A percentile compares a stretch with the other conserved stretches of the same genome.
These are phyloP conservation scores for Lactarius akahatsu DNA, from an alignment of 768 basidiomycete genomes.

Conservation along the genomic window DNA sequence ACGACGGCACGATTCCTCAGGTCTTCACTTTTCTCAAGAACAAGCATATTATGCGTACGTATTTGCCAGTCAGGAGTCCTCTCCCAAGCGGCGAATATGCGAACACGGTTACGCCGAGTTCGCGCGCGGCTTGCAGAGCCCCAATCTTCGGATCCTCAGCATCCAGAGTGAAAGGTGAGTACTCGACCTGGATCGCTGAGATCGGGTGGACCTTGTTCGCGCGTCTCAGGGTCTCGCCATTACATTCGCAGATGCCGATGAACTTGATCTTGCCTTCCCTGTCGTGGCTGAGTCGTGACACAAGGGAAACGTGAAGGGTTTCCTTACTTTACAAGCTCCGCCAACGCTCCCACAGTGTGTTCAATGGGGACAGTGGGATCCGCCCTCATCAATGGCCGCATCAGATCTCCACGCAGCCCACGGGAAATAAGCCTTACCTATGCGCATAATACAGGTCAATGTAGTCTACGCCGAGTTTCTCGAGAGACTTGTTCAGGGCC, in stretches of 20 bases:
- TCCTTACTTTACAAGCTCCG: slow-evolving; percentile 35
- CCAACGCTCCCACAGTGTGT: slow-evolving; percentile 27
- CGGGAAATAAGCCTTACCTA: slow-evolving; percentile 25
- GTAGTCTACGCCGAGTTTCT: slow-evolving; percentile 34
- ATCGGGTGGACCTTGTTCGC: slow-evolving; percentile 41
- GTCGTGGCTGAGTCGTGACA: neutral
- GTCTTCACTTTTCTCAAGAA: neutral
- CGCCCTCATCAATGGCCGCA: neutral
- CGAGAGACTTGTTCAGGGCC: slow-evolving; percentile 33
- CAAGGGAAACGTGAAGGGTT: slow-evolving; percentile 33
- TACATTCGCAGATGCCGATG: slow-evolving; percentile 40
- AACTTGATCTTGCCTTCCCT: slow-evolving; percentile 40
- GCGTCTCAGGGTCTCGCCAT: slow-evolving; percentile 38
- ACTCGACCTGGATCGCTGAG: slow-evolving; percentile 40
- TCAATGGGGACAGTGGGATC: slow-evolving; percentile 27
- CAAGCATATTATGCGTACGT: slow-evolving; percentile 31
- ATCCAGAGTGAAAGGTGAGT: slow-evolving; percentile 39
- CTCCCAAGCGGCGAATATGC: slow-evolving; percentile 51
- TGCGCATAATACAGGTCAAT: slow-evolving; percentile 40
- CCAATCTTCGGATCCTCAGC: slow-evolving; percentile 38
- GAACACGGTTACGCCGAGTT: slow-evolving; percentile 43
- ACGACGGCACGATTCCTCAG: neutral
- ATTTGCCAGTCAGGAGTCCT: slow-evolving; percentile 49
- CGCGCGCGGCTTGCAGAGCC: slow-evolving; percentile 38
- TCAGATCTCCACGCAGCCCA: neutral